These are phyloP conservation scores for Ulota crispa DNA, from an alignment of 225 moss, liverwort and hornwort species.

Conservation along the genomic window DNA sequence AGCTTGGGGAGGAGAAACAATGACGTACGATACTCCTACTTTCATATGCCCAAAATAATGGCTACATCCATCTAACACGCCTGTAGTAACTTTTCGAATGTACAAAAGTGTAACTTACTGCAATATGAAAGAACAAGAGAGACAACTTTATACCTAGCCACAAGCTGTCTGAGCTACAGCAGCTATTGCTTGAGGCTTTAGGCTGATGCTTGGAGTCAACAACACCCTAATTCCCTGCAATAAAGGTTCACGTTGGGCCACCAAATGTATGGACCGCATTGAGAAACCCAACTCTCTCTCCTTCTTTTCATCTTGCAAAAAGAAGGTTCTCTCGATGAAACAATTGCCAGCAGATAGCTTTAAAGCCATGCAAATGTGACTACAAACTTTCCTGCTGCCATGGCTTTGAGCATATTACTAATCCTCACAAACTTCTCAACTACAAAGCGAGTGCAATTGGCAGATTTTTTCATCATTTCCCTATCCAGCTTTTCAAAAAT, in stretches of 20 bases:
- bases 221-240: slow-evolving; percentile 79
- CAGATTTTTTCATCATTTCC: slow-evolving; percentile 54
- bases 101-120: neutral
- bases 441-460: slow-evolving; percentile 88
- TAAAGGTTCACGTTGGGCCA: slow-evolving; percentile 66
- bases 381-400: slow-evolving; percentile 92
- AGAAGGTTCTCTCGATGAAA: slow-evolving; percentile 68
- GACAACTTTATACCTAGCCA: slow-evolving; percentile 60
- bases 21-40: neutral
- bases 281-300: slow-evolving; percentile 86
- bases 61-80: neutral
- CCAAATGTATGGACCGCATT: slow-evolving; percentile 61
- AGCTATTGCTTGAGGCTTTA: slow-evolving; percentile 75
- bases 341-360: slow-evolving; percentile 63
- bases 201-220: slow-evolving; percentile 73
- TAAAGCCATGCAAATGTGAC: slow-evolving; percentile 81
- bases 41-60: neutral
- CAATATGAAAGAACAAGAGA: neutral
- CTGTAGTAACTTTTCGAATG: neutral
- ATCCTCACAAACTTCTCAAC: slow-evolving; percentile 89
- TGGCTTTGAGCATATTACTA: slow-evolving; percentile 91
- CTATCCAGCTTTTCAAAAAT: slow-evolving; percentile 75
- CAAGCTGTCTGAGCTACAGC: slow-evolving; percentile 76
- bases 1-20: neutral
- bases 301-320: slow-evolving; percentile 77